A percentile compares a stretch with the other conserved stretches of the same genome.
These are phyloP conservation scores for Corylus avellana DNA, from an alignment of 306 rosid genomes.

Conservation along the genomic window DNA sequence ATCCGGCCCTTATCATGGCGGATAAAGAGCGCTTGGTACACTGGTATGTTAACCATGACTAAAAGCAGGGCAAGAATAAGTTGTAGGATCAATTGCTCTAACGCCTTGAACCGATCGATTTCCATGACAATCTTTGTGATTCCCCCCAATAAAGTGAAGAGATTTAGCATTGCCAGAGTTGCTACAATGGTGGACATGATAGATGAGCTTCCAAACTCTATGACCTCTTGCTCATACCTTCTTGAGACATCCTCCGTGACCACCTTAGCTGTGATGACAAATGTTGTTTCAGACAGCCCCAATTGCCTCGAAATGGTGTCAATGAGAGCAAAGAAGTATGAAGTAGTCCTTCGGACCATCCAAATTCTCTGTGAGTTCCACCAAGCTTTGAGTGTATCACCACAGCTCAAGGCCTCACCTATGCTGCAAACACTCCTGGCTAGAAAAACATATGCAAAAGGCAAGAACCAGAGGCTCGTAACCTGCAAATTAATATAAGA, in stretches of 20 bases:
- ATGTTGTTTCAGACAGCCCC: constrained; percentile 52
- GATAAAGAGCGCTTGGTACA: constrained; percentile 59
- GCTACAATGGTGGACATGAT: constrained; percentile 42
- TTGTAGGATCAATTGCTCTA: constrained; percentile 27
- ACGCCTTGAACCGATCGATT: neutral
- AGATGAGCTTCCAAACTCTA: constrained; percentile 65
- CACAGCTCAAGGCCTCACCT: constrained; percentile 43
- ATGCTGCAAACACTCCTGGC: constrained; percentile 42
- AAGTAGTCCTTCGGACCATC: constrained; percentile 50
- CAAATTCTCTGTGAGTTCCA: constrained; percentile 64
- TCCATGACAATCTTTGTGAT: constrained; percentile 32
- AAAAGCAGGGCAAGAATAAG: constrained; percentile 21
- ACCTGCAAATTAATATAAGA: constrained; percentile 29
- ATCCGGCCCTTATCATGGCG: constrained; percentile 52
- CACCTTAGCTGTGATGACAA: constrained; percentile 51
- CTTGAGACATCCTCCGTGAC: constrained; percentile 42
- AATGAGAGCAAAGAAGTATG: constrained; percentile 51
- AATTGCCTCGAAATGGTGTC: constrained; percentile 41
- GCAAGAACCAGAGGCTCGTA: constrained; percentile 58
- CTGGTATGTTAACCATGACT: constrained; percentile 27
- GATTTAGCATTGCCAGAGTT: constrained; percentile 57
- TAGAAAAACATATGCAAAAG: constrained; percentile 63
- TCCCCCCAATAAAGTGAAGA: constrained; percentile 43
- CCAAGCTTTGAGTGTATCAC: constrained; percentile 53
- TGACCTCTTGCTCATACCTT: constrained; percentile 51